Evolutionary conservation across 805 yeast species (phyloP).

Genomic region (Myxozyma neglecta): DNA sequence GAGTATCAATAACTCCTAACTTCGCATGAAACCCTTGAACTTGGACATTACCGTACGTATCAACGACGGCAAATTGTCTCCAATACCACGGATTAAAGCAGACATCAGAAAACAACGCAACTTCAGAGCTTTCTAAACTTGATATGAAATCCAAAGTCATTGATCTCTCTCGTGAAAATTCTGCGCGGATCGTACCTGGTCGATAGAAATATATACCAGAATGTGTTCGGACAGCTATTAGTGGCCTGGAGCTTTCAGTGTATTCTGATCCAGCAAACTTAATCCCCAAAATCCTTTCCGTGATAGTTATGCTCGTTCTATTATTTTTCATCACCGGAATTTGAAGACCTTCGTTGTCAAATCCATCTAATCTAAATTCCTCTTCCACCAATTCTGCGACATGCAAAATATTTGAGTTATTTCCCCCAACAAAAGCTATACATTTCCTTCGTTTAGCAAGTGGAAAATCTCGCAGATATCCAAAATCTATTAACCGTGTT

Average conservation of each 20-base stretch:
- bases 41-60: slow-evolving; percentile 43
- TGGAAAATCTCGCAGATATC: slow-evolving; percentile 8
- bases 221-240: slow-evolving; percentile 15
- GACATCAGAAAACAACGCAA: slow-evolving; percentile 38
- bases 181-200: slow-evolving; percentile 24
- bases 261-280: slow-evolving; percentile 22
- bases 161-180: background rate
- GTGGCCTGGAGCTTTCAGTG: slow-evolving; percentile 14
- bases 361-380: slow-evolving; percentile 3
- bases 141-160: slow-evolving; percentile 6
- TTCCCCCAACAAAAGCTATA: slow-evolving; percentile 17
- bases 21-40: background rate
- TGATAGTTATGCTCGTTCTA: background rate
- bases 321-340: slow-evolving; percentile 11
- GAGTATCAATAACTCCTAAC: background rate
- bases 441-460: slow-evolving; percentile 1
- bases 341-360: background rate
- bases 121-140: background rate
- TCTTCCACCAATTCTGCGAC: background rate
- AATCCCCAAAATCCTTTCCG: slow-evolving; percentile 14
- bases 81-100: slow-evolving; percentile 42
- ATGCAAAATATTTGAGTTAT: slow-evolving; percentile 3
- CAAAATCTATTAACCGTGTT: slow-evolving; percentile 11
- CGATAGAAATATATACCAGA: slow-evolving; percentile 16
- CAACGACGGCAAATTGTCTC: slow-evolving; percentile 42